phyloP scores from a whole-genome alignment of 2,329 filamentous ascomycete species.

The Aspergillus udagawae region DNA sequence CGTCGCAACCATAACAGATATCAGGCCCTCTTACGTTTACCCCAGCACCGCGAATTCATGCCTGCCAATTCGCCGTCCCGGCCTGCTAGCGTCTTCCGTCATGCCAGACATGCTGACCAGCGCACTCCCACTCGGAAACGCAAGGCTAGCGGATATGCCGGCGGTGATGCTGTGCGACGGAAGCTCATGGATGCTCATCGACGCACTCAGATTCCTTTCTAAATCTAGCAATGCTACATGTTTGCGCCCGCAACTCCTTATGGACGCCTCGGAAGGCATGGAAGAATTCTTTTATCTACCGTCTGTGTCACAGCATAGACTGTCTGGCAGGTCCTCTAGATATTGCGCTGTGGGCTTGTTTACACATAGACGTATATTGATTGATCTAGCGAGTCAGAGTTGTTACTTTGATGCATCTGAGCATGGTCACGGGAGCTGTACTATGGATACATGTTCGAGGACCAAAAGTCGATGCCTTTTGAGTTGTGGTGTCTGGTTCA shows the following conservation, averaged over 20 bases:
- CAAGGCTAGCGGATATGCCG: constrained; percentile 33
- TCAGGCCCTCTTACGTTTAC: constrained; percentile 47
- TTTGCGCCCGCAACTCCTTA: not conserved
- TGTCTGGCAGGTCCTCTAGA: not conserved
- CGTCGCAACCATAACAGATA: constrained; percentile 56
- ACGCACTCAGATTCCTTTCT: constrained; percentile 36
- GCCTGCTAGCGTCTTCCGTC: constrained; percentile 41
- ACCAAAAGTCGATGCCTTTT: constrained; percentile 16
- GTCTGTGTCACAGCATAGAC: constrained; percentile 4
- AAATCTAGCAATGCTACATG: constrained; percentile 4
- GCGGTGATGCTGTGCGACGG: constrained; percentile 41
- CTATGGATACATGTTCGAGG: not conserved
- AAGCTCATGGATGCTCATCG: constrained; percentile 43
- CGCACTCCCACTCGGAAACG: constrained; percentile 40
- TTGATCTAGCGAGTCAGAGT: not conserved
- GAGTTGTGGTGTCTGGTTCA: constrained; percentile 4
- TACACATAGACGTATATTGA: constrained; percentile 11
- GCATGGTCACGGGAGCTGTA: not conserved
- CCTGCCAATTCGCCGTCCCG: constrained; percentile 41
- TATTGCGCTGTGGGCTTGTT: not conserved
- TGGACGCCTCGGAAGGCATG: not conserved
- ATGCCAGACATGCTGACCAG: constrained; percentile 36
- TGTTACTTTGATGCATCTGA: not conserved
- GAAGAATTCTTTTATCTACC: not conserved
- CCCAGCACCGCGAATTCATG: constrained; percentile 44